Base-by-base conservation (phyloP, 495 filamentous ascomycete species). In the Lentithecium fluviatile region DNA sequence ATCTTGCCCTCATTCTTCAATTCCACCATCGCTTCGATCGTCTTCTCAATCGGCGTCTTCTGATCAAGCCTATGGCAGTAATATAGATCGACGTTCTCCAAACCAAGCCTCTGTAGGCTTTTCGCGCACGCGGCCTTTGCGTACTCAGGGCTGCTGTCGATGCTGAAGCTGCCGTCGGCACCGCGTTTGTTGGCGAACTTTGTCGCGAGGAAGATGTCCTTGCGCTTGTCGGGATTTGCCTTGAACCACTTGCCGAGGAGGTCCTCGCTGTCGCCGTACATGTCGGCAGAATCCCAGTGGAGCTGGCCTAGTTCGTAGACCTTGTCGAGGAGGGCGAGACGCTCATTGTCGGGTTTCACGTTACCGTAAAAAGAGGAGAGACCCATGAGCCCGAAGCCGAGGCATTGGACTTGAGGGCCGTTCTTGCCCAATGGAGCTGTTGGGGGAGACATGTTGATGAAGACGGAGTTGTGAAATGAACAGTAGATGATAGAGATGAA, bases 211-310 rank as follows among this genome's bases (percentile, higher is more conserved):
- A 86, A 84, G 49, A 86, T 82, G 0, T 83, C 71, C 15, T 76
- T 56, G 0, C 81, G 71, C 58, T 85, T 85, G 6, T 76, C 80
- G 0, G 68, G 60, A 46, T 63, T 80, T 32, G 62, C 74, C 62
- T 68, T 70, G 65, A 85, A 80, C 82, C 82, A 86, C 62, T 76
- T 79, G 0, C 81, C 81, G 10, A 86, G 56, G 0, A 85, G 65
- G 6, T 82, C 81, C 59, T 85, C 82, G 45, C 64, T 75, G 60
- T 83, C 81, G 13, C 66, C 74, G 43, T 78, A 79, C n/a, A 67
- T 54, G 55, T 87, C 81, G 26, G 84, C 79, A 11, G 76, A 78
- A 63, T 88, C 85, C 85, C 85, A 88, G 53, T 82, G 81, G 0
- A 58, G 78, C 46, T 79, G 72, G 5, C 85, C 86, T n/a, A 80